phyloP scores from a whole-genome alignment of 176 grass and related monocot species.

The Triticum dicoccoides region DNA sequence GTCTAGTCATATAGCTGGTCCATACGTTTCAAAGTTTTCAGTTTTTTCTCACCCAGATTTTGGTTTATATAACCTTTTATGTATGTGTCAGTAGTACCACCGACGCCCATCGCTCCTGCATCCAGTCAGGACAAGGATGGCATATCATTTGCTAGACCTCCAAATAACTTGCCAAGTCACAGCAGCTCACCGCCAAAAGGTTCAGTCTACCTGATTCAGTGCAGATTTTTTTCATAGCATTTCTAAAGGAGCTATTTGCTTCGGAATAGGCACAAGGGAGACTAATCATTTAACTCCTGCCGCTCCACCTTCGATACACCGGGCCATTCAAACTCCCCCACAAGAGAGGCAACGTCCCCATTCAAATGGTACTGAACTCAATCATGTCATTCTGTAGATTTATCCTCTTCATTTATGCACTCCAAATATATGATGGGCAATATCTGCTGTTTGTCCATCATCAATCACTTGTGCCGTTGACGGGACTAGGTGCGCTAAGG shows the following conservation, averaged over 20 bases:
- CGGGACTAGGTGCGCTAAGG: constrained; percentile 7
- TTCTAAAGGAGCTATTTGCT: constrained; percentile 15
- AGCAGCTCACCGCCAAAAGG: constrained; percentile 26
- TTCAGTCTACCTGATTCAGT: constrained; percentile 13
- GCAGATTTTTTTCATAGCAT: not conserved
- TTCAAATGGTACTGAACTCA: constrained; percentile 40
- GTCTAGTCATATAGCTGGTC: not conserved
- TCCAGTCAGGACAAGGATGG: constrained; percentile 12
- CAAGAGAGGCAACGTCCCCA: constrained; percentile 11
- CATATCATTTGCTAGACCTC: constrained; percentile 24
- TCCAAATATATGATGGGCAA: constrained; percentile 30
- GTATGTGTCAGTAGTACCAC: constrained; percentile 27
- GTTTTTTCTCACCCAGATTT: constrained; percentile 19
- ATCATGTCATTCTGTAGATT: constrained; percentile 14
- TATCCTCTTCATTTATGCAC: constrained; percentile 20
- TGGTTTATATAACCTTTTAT: not conserved
- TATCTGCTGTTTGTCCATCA: constrained; percentile 29
- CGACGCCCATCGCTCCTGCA: constrained; percentile 13
- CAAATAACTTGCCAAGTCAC: constrained; percentile 17
- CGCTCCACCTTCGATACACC: constrained; percentile 16
- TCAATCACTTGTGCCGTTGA: constrained; percentile 32
- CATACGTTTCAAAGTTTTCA: not conserved
- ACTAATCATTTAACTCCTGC: constrained; percentile 2
- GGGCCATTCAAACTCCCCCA: not conserved
- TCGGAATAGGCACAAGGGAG: constrained; percentile 12